Conservation (phyloP, 495 filamentous ascomycete species). For the Pseudevernia furfuracea region DNA sequence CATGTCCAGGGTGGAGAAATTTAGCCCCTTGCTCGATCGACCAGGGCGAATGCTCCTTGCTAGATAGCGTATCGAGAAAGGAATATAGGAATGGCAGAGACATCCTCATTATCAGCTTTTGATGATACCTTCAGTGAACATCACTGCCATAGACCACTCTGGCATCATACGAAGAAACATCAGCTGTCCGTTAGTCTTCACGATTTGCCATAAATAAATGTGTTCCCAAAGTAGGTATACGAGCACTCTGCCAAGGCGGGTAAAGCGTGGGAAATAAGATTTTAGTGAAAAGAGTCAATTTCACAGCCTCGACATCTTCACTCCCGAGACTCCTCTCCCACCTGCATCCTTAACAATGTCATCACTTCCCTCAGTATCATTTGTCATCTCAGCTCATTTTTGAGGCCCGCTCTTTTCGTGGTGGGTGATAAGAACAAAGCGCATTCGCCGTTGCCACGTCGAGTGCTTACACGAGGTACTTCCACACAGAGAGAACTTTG, state of each 20-base stretch:
- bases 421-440: background rate
- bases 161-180: background rate
- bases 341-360: background rate
- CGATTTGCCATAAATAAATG: background rate
- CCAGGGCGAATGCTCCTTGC: background rate
- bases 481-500: background rate
- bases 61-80: background rate
- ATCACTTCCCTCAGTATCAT: background rate
- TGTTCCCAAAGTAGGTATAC: background rate
- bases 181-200: background rate
- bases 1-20: background rate
- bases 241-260: background rate
- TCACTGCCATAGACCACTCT: background rate
- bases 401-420: conserved; percentile 4
- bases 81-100: background rate
- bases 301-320: conserved; percentile 1
- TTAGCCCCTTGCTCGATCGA: background rate
- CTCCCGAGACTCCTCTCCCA: background rate
- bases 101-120: background rate
- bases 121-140: background rate
- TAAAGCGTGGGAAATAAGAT: background rate
- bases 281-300: background rate
- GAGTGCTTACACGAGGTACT: conserved; percentile 5
- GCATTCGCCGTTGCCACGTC: conserved; percentile 4
- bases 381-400: conserved; percentile 6